phyloP scores from a whole-genome alignment of 768 basidiomycete species.

The Agaricus bisporus region DNA sequence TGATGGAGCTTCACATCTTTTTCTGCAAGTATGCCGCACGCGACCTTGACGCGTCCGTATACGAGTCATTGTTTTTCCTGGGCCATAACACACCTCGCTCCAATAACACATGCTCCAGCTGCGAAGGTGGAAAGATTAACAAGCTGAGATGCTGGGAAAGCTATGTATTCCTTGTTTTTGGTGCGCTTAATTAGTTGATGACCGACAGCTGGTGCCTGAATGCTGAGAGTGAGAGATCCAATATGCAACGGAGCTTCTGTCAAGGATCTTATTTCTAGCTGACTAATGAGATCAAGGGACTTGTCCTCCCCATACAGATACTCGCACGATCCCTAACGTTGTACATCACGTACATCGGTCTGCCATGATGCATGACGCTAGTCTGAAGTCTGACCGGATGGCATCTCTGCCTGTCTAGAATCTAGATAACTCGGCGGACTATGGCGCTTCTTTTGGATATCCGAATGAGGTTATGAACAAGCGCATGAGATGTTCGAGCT shows the following conservation, averaged over 20 bases:
- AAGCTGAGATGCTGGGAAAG: background rate
- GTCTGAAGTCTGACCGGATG: too few relatives aligned
- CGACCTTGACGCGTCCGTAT: background rate
- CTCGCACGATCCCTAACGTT: too few relatives aligned
- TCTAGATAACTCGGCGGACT: background rate
- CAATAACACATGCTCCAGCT: background rate
- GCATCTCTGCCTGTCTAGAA: background rate
- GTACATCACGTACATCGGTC: too few relatives aligned
- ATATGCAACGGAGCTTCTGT: background rate
- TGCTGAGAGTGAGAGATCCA: background rate
- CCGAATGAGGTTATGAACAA: background rate
- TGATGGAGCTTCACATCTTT: background rate
- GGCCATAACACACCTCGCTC: background rate
- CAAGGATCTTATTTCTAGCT: background rate
- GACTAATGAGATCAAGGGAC: background rate
- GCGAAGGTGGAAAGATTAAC: background rate
- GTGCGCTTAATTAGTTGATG: conserved; percentile 3
- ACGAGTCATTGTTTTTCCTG: background rate
- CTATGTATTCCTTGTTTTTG: background rate
- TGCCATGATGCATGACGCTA: too few relatives aligned
- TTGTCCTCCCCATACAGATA: background rate
- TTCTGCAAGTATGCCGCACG: background rate
- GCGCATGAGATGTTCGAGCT: background rate
- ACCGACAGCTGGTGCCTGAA: conserved; percentile 5
- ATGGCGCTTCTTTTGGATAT: background rate